Conservation (phyloP, 202 grass and related monocot genomes). For the Dendrocalamus latiflorus region DNA sequence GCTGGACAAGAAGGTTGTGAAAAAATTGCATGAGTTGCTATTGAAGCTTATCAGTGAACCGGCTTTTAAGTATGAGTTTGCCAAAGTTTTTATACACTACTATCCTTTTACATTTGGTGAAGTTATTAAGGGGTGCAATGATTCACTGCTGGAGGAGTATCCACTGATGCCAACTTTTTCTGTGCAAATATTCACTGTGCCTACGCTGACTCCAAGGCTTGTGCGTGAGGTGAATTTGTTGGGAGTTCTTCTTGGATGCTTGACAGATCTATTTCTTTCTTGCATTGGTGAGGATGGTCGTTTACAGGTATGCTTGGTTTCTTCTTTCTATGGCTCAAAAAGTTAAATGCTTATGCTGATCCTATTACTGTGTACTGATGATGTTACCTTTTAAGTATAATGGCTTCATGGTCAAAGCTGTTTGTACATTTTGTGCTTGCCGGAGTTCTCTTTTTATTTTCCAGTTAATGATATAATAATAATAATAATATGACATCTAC, state of each 20-base stretch:
- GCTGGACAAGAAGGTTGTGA: slow-evolving; percentile 61
- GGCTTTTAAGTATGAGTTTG: slow-evolving; percentile 88
- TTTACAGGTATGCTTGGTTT: slow-evolving; percentile 59
- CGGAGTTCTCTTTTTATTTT: neutral
- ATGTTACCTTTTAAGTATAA: neutral
- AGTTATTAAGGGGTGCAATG: slow-evolving; percentile 53
- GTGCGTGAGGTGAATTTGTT: slow-evolving; percentile 82
- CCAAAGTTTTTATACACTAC: slow-evolving; percentile 70
- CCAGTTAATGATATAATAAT: neutral
- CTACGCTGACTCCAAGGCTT: slow-evolving; percentile 63
- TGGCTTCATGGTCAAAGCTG: neutral
- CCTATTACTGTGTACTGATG: neutral
- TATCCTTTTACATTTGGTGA: slow-evolving; percentile 61
- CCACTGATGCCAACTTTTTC: slow-evolving; percentile 63
- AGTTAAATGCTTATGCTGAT: slow-evolving; percentile 1
- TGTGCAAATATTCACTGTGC: slow-evolving; percentile 98
- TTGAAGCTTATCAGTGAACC: slow-evolving; percentile 88
- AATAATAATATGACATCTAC: neutral
- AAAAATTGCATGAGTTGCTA: slow-evolving; percentile 82
- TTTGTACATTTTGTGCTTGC: neutral
- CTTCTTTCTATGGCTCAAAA: neutral
- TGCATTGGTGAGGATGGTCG: slow-evolving; percentile 70
- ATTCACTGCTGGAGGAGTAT: slow-evolving; percentile 50
- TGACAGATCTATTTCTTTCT: slow-evolving; percentile 71
- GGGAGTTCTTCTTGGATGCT: slow-evolving; percentile 63